phyloP scores from a whole-genome alignment of 345 rosid genomes.

The Brassica juncea region DNA sequence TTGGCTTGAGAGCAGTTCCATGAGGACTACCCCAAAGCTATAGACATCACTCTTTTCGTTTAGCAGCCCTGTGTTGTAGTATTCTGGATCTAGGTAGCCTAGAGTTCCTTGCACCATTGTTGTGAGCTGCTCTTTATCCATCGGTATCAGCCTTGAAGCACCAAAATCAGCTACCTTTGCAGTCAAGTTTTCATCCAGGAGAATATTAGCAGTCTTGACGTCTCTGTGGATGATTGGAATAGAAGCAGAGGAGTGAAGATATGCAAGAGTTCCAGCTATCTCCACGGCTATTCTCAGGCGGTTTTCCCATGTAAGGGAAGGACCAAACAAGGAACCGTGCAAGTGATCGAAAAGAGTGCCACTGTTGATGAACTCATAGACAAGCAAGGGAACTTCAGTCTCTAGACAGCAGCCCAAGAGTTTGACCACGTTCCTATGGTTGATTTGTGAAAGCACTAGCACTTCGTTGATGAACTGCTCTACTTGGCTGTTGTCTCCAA shows the following conservation, averaged over 20 bases:
- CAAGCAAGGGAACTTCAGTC: constrained; percentile 31
- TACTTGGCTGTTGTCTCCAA: constrained; percentile 38
- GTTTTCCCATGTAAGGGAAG: constrained; percentile 31
- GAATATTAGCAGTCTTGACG: constrained; percentile 47
- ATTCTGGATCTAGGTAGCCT: constrained; percentile 28
- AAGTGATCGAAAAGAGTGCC: constrained; percentile 35
- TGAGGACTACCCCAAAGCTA: neutral
- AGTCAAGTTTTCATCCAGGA: constrained; percentile 34
- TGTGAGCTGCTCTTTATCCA: constrained; percentile 33
- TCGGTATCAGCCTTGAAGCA: neutral
- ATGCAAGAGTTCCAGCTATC: constrained; percentile 39
- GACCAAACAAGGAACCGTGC: constrained; percentile 10
- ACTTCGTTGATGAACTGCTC: constrained; percentile 50
- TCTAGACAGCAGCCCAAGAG: constrained; percentile 19
- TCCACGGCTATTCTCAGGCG: constrained; percentile 46
- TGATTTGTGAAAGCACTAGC: constrained; percentile 48
- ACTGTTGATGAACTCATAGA: constrained; percentile 29
- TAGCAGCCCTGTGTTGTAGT: neutral
- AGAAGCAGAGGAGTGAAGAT: constrained; percentile 45
- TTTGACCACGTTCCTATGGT: constrained; percentile 37
- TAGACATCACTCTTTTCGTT: neutral
- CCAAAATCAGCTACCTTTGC: constrained; percentile 10
- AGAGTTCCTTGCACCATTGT: constrained; percentile 50
- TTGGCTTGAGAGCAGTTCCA: neutral
- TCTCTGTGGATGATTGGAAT: constrained; percentile 47